Evolutionary conservation across 2,329 filamentous ascomycete genomes (phyloP).

Genomic region (Phaeosphaeria sp.): DNA sequence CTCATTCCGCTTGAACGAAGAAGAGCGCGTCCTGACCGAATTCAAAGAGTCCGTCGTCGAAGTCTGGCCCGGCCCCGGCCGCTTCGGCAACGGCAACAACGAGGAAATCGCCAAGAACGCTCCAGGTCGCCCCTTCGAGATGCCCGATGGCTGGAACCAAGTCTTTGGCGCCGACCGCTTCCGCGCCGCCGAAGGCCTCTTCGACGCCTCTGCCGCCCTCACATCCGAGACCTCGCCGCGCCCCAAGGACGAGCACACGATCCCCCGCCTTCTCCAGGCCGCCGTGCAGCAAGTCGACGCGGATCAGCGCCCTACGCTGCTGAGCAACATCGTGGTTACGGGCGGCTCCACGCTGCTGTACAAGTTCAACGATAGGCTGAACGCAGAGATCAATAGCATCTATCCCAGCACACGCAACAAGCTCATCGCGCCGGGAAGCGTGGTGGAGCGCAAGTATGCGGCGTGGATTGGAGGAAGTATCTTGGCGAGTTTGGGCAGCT

Average conservation of each 20-base stretch:
- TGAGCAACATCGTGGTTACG: slow-evolving; percentile 91
- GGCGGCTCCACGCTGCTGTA: slow-evolving; percentile 87
- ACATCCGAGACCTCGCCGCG: slow-evolving; percentile 56
- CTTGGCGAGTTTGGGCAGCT: slow-evolving; percentile 90
- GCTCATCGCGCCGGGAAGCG: slow-evolving; percentile 84
- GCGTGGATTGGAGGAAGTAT: slow-evolving; percentile 98
- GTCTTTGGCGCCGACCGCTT: slow-evolving; percentile 91
- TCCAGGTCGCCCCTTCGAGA: slow-evolving; percentile 89
- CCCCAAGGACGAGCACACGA: slow-evolving; percentile 76
- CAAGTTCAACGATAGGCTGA: slow-evolving; percentile 89
- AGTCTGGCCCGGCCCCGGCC: slow-evolving; percentile 83
- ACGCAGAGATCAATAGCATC: slow-evolving; percentile 79
- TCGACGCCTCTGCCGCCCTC: slow-evolving; percentile 82
- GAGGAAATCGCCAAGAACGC: slow-evolving; percentile 76
- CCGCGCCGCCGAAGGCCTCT: slow-evolving; percentile 85
- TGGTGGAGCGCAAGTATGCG: slow-evolving; percentile 88
- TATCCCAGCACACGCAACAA: slow-evolving; percentile 88
- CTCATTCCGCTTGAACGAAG: slow-evolving; percentile 83
- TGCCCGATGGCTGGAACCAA: slow-evolving; percentile 96
- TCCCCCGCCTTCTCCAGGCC: slow-evolving; percentile 81
- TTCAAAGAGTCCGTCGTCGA: slow-evolving; percentile 99
- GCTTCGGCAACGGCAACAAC: slow-evolving; percentile 66
- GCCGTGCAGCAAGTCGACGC: slow-evolving; percentile 83
- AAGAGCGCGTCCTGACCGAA: slow-evolving; percentile 91
- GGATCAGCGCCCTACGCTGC: slow-evolving; percentile 81